These are phyloP conservation scores for Teratosphaeria destructans DNA, from an alignment of 2,329 filamentous ascomycete genomes.

Conservation along the genomic window DNA sequence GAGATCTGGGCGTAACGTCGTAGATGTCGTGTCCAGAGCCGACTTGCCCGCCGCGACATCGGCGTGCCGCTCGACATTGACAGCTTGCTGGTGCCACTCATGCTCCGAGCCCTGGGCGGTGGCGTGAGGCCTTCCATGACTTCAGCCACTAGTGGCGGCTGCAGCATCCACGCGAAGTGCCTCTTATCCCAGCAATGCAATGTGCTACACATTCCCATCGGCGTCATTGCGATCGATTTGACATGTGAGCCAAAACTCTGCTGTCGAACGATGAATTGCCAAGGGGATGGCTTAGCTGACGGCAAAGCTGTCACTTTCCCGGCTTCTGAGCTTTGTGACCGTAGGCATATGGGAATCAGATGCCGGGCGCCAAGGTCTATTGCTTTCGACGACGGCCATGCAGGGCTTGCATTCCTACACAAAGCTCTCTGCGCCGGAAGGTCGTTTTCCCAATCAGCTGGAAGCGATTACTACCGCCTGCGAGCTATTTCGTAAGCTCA, in stretches of 20 bases:
- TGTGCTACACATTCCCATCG: background rate
- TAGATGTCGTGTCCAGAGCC: background rate
- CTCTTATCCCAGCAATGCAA: background rate
- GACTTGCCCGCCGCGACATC: slow-evolving; percentile 28
- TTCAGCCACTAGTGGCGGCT: slow-evolving; percentile 79
- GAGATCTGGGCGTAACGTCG: background rate
- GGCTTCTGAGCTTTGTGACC: too few relatives aligned
- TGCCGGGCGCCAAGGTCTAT: too few relatives aligned
- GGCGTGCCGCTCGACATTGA: slow-evolving; percentile 7
- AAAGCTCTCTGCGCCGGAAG: too few relatives aligned
- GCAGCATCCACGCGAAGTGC: slow-evolving; percentile 70
- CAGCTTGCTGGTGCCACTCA: slow-evolving; percentile 32
- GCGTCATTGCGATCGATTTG: background rate
- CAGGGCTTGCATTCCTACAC: too few relatives aligned
- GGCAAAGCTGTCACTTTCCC: too few relatives aligned
- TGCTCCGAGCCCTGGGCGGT: slow-evolving; percentile 49
- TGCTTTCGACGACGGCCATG: too few relatives aligned
- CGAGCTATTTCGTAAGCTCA: too few relatives aligned
- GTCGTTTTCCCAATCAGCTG: too few relatives aligned
- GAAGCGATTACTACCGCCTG: too few relatives aligned
- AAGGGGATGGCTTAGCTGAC: background rate
- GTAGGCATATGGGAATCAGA: too few relatives aligned
- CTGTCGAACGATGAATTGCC: background rate
- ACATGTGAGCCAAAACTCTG: background rate
- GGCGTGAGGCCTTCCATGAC: slow-evolving; percentile 82